These are phyloP conservation scores for Starmerella kuoi DNA, from an alignment of 805 yeast species.

Conservation along the genomic window DNA sequence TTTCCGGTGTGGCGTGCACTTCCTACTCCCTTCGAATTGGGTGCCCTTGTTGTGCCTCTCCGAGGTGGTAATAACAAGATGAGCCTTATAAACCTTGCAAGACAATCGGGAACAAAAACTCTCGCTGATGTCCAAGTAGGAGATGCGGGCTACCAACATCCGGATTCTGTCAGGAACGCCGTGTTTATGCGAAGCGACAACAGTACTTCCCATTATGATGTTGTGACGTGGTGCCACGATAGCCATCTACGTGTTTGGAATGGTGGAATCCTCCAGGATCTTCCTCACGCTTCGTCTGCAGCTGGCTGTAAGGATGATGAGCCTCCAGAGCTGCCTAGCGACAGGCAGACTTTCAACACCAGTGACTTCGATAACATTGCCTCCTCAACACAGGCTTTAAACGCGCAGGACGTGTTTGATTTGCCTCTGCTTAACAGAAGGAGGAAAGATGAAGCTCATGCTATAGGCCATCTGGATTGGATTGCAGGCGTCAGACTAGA, in stretches of 20 bases:
- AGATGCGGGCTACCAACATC: slow-evolving; percentile 48
- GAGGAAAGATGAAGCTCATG: neutral
- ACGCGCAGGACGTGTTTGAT: slow-evolving; percentile 8
- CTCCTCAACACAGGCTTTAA: neutral
- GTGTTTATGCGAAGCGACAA: slow-evolving; percentile 65
- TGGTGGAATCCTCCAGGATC: slow-evolving; percentile 6
- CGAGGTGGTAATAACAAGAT: slow-evolving; percentile 68
- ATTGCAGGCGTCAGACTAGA: slow-evolving; percentile 58
- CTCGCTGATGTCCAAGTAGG: slow-evolving; percentile 26
- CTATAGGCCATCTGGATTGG: slow-evolving; percentile 48
- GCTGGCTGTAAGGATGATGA: slow-evolving; percentile 19
- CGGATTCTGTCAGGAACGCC: slow-evolving; percentile 76
- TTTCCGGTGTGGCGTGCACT: slow-evolving; percentile 87
- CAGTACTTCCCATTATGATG: slow-evolving; percentile 56
- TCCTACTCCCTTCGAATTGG: slow-evolving; percentile 75
- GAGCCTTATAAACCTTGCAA: slow-evolving; percentile 33
- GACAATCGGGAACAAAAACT: slow-evolving; percentile 23
- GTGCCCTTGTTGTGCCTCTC: slow-evolving; percentile 82
- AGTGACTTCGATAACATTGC: slow-evolving; percentile 7
- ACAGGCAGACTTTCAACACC: slow-evolving; percentile 9
- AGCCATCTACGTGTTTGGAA: slow-evolving; percentile 74
- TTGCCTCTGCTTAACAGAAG: slow-evolving; percentile 6
- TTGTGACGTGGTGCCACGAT: slow-evolving; percentile 91
- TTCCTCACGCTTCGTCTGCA: slow-evolving; percentile 18
- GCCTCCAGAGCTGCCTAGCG: slow-evolving; percentile 7